Evolutionary conservation across 2,329 filamentous ascomycete species (phyloP).

Genomic region (Exserohilum turcica): DNA sequence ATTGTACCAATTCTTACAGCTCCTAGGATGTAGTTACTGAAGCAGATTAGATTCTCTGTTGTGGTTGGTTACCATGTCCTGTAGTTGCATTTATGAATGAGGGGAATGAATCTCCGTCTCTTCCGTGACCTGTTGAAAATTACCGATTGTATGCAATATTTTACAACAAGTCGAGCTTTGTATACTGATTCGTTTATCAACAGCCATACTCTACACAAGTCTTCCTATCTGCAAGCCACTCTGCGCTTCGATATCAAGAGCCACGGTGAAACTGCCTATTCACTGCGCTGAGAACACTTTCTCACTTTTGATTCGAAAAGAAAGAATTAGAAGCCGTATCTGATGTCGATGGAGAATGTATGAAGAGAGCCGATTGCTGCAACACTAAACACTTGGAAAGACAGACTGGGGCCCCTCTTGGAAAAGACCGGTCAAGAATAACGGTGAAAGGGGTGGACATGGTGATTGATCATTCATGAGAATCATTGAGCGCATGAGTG

Average conservation of each 20-base stretch:
- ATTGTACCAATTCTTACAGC: neutral
- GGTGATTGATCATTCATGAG: neutral
- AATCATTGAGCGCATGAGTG: neutral
- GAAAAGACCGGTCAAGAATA: neutral
- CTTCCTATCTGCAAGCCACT: neutral
- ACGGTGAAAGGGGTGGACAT: neutral
- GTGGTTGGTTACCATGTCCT: too few species aligned
- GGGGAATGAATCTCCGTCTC: neutral
- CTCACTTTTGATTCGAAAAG: neutral
- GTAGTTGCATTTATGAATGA: neutral
- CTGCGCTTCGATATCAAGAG: neutral
- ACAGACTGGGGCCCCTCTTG: neutral
- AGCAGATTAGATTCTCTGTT: neutral
- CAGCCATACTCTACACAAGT: constrained; percentile 3
- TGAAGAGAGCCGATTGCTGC: neutral
- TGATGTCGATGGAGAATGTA: neutral
- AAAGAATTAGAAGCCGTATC: neutral
- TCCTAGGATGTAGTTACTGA: neutral
- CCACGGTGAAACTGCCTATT: too few species aligned
- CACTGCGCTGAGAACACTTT: neutral
- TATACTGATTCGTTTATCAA: neutral
- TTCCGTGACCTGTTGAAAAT: neutral
- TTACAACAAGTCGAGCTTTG: neutral
- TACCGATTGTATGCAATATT: neutral
- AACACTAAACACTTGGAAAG: neutral